These are phyloP conservation scores for Aurinia saxatilis DNA, from an alignment of 345 rosid species.

Conservation along the genomic window DNA sequence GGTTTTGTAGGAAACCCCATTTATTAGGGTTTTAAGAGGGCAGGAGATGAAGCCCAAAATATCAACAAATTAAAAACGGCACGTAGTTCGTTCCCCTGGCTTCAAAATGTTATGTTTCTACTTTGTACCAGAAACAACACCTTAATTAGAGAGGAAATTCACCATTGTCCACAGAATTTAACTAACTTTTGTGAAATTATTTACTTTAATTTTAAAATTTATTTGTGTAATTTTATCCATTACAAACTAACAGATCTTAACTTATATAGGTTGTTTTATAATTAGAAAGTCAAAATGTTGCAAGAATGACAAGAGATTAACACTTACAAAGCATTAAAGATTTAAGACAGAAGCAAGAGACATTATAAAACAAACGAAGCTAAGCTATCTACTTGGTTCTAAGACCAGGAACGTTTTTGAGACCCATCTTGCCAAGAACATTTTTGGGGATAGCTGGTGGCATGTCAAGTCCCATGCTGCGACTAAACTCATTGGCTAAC, in stretches of 20 bases:
- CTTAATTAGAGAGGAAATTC: too few species aligned
- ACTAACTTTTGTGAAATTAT: too few species aligned
- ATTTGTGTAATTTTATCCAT: neutral
- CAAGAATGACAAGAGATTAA: constrained; percentile 3
- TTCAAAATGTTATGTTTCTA: neutral
- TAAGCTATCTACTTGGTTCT: constrained; percentile 52
- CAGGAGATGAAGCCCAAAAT: neutral
- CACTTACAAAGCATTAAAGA: constrained; percentile 5
- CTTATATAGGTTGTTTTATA: neutral
- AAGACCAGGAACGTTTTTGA: constrained; percentile 77
- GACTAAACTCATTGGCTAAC: constrained; percentile 92
- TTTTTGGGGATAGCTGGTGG: constrained; percentile 84
- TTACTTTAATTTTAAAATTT: too few species aligned
- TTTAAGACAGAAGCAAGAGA: neutral
- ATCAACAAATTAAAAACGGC: neutral
- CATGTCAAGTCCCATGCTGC: constrained; percentile 80
- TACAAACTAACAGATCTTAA: neutral
- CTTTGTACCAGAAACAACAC: too few species aligned
- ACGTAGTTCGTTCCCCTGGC: neutral
- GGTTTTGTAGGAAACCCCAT: neutral
- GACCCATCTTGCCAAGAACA: constrained; percentile 89
- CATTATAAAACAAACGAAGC: neutral
- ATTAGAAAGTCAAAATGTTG: neutral
- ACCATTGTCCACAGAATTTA: too few species aligned
- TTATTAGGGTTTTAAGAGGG: neutral